Evolutionary conservation across 228 moss, liverwort and hornwort species (phyloP).

Genomic region (Sphagnum magellanicum): DNA sequence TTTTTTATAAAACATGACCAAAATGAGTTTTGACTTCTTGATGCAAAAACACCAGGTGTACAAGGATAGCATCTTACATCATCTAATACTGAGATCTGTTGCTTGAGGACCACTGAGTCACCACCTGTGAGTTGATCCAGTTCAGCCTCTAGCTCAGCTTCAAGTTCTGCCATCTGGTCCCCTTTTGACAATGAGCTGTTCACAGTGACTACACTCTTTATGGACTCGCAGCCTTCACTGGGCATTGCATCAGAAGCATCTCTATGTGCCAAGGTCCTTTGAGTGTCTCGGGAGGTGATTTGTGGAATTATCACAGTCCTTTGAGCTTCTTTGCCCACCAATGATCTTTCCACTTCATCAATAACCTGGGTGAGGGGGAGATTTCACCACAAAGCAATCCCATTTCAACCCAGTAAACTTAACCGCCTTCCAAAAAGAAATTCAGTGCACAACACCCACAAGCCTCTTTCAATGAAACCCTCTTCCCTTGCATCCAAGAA

Average conservation of each 20-base stretch:
- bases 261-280: not conserved
- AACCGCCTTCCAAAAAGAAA: too few relatives aligned
- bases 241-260: constrained; percentile 13
- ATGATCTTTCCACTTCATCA: not conserved
- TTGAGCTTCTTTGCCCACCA: not conserved
- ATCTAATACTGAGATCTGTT: constrained; percentile 35
- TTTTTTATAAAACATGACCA: too few relatives aligned
- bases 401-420: too few relatives aligned
- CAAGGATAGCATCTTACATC: constrained; percentile 17
- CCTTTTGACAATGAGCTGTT: constrained; percentile 56
- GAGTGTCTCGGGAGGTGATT: too few relatives aligned
- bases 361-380: not conserved
- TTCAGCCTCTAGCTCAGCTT: constrained; percentile 97
- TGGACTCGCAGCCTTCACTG: constrained; percentile 14
- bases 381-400: not conserved
- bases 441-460: too few relatives aligned
- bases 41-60: too few relatives aligned
- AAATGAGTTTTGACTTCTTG: too few relatives aligned
- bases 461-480: too few relatives aligned
- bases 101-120: constrained; percentile 36
- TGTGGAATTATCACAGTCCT: too few relatives aligned
- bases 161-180: constrained; percentile 88
- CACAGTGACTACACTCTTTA: constrained; percentile 21
- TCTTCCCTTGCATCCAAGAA: not conserved
- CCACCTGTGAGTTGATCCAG: constrained; percentile 78